Conservation (phyloP, 306 rosid species). For the Castanopsis chinensis region DNA sequence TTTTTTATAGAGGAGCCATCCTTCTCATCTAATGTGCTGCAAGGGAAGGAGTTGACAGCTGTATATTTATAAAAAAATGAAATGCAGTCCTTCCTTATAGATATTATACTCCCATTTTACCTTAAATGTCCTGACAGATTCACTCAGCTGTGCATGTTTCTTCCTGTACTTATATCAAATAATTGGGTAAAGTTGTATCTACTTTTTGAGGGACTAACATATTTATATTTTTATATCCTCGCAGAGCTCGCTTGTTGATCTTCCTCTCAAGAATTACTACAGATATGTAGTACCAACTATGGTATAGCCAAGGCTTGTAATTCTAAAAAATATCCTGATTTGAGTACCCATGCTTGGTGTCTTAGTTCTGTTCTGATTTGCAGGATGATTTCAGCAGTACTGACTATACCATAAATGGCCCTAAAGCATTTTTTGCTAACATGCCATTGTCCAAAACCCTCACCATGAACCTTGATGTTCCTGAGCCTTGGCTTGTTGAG, state of each 20-base stretch:
- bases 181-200: not conserved
- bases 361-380: constrained; percentile 40
- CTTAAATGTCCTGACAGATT: not conserved
- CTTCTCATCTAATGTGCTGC: not conserved
- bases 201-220: constrained; percentile 17
- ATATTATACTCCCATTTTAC: not conserved
- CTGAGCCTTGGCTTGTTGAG: constrained; percentile 99
- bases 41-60: not conserved
- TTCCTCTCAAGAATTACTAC: constrained; percentile 96
- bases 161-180: not conserved
- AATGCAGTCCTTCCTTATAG: not conserved
- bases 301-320: constrained; percentile 44
- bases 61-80: not conserved
- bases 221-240: constrained; percentile 32
- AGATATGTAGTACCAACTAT: constrained; percentile 86
- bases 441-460: constrained; percentile 97
- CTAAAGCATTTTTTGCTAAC: constrained; percentile 95
- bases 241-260: constrained; percentile 98
- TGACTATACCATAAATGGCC: constrained; percentile 76
- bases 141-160: not conserved
- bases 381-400: constrained; percentile 92
- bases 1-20: not conserved
- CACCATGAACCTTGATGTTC: constrained; percentile 99
- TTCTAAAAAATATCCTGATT: constrained; percentile 6
- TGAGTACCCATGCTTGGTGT: constrained; percentile 24